These are phyloP conservation scores for Solanum sejunctum DNA, from an alignment of 257 asterid genomes.

Conservation along the genomic window DNA sequence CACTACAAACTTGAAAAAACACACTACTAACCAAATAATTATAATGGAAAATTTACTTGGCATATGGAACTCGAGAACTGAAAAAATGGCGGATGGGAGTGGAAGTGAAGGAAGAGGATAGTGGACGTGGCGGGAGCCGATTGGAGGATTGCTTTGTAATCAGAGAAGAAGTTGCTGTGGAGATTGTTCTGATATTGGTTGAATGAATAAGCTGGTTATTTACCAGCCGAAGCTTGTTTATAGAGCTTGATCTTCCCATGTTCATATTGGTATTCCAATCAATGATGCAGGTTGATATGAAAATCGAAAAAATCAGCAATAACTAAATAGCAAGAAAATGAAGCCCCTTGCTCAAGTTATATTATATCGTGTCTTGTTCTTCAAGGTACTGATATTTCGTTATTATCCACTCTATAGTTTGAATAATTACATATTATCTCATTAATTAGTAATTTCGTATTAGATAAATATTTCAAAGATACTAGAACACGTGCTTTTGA, in stretches of 20 bases:
- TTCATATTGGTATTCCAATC: background rate
- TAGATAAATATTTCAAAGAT: too few relatives aligned
- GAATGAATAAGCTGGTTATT: conserved; percentile 10
- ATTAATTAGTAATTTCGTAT: too few relatives aligned
- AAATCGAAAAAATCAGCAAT: too few relatives aligned
- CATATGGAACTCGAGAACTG: conserved; percentile 32
- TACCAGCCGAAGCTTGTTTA: conserved; percentile 27
- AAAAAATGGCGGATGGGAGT: conserved; percentile 51
- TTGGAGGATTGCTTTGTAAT: conserved; percentile 18
- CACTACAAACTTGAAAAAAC: background rate
- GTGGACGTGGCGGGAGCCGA: conserved; percentile 10
- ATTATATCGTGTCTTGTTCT: background rate
- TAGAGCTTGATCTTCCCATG: conserved; percentile 24
- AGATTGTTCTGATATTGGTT: conserved; percentile 34
- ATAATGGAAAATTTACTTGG: conserved; percentile 23
- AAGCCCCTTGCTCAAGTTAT: background rate
- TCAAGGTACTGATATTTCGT: background rate
- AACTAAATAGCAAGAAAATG: background rate
- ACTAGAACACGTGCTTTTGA: too few relatives aligned
- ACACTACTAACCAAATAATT: background rate
- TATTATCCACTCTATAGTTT: background rate
- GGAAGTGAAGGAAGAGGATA: conserved; percentile 9
- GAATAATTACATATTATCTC: too few relatives aligned
- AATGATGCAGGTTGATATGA: background rate
- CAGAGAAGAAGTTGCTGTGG: conserved; percentile 46